Percentiles rank a stretch among this genome's conserved stretches.
These are phyloP conservation scores for Lactifluus volemus DNA, from an alignment of 768 basidiomycete genomes.

Conservation along the genomic window DNA sequence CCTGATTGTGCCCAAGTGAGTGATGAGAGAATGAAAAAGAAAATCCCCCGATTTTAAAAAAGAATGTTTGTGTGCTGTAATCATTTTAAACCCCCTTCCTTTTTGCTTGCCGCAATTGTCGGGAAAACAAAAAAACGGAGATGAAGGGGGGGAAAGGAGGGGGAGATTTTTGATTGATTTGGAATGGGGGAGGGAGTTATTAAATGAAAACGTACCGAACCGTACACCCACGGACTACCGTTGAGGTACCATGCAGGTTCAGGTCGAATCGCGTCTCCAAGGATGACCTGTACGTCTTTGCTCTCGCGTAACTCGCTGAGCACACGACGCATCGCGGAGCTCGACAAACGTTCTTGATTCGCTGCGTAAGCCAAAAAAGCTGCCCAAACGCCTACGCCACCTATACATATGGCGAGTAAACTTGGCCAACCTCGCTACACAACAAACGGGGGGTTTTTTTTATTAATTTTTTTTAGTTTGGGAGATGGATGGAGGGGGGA, in stretches of 20 bases:
- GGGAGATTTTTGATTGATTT: neutral
- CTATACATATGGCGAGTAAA: conserved; percentile 37
- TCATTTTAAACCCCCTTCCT: neutral
- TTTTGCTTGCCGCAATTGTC: neutral
- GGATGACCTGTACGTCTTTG: conserved; percentile 37
- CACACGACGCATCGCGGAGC: conserved; percentile 63
- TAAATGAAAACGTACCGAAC: conserved; percentile 42
- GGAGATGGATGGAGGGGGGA: too few species aligned
- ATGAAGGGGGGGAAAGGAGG: neutral
- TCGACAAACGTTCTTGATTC: conserved; percentile 71
- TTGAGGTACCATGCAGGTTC: conserved; percentile 70
- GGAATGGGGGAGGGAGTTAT: neutral
- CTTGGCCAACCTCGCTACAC: conserved; percentile 51
- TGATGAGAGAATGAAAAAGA: neutral
- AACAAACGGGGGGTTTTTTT: too few species aligned
- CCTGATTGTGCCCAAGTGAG: conserved; percentile 31
- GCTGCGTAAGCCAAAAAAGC: conserved; percentile 60
- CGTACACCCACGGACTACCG: conserved; percentile 63
- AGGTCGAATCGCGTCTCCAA: conserved; percentile 59
- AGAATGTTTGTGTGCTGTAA: neutral
- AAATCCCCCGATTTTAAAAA: neutral
- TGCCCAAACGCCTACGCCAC: conserved; percentile 57
- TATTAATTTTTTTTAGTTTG: too few species aligned
- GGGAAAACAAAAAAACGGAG: neutral
- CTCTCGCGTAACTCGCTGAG: conserved; percentile 50